These are phyloP conservation scores for Mycena haematopus DNA, from an alignment of 768 basidiomycete species.

Conservation along the genomic window DNA sequence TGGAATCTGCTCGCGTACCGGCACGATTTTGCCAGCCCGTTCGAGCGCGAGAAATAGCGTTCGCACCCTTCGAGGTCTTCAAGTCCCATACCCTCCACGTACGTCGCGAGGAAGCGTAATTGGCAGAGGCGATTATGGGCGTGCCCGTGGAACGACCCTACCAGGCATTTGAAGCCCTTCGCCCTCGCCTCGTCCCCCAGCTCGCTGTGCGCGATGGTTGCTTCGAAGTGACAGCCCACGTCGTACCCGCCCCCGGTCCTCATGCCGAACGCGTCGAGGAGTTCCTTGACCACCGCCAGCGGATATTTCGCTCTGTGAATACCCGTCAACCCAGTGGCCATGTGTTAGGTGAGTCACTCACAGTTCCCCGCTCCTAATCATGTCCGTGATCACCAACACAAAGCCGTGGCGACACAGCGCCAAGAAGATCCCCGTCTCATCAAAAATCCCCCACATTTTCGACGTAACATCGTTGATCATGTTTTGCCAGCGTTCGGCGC, in stretches of 20 bases:
- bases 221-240: background rate
- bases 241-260: slow-evolving; percentile 3
- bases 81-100: slow-evolving; percentile 16
- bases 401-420: slow-evolving; percentile 35
- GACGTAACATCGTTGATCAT: slow-evolving; percentile 16
- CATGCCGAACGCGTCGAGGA: slow-evolving; percentile 27
- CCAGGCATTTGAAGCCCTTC: background rate
- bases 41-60: slow-evolving; percentile 21
- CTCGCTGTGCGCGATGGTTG: background rate
- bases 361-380: slow-evolving; percentile 32
- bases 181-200: background rate
- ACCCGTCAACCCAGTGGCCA: too few species aligned
- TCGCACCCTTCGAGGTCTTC: slow-evolving; percentile 29
- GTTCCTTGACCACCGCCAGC: slow-evolving; percentile 1
- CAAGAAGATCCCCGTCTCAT: slow-evolving; percentile 34
- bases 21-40: slow-evolving; percentile 16
- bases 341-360: background rate
- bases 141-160: slow-evolving; percentile 18
- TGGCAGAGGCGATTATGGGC: slow-evolving; percentile 24
- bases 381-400: slow-evolving; percentile 29
- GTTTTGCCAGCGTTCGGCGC: slow-evolving; percentile 25
- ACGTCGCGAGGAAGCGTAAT: slow-evolving; percentile 13
- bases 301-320: background rate
- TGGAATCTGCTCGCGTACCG: background rate
- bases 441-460: slow-evolving; percentile 31